A percentile compares a stretch with the other conserved stretches of the same genome.
Conservation (phyloP, 1,284 basidiomycete genomes). For the Anthracocystis panici-leucophaei region DNA sequence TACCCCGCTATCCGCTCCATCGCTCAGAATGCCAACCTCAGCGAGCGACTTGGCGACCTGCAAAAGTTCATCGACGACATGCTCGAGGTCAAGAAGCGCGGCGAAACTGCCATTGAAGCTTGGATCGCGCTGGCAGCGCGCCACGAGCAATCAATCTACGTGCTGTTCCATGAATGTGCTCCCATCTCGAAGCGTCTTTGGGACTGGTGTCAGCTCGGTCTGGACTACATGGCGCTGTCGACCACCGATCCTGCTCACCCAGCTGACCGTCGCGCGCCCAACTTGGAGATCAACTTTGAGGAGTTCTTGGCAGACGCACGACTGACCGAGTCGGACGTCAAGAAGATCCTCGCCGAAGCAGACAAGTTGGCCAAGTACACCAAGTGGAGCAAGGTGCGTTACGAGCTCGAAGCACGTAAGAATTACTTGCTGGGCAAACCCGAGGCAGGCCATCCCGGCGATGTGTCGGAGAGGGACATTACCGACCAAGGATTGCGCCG, state of each 20-base stretch:
- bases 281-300: slow-evolving; percentile 68
- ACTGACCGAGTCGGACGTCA: slow-evolving; percentile 59
- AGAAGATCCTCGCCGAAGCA: slow-evolving; percentile 58
- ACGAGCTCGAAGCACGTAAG: slow-evolving; percentile 65
- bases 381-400: slow-evolving; percentile 67
- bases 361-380: slow-evolving; percentile 56
- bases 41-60: slow-evolving; percentile 62
- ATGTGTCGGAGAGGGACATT: slow-evolving; percentile 50
- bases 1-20: slow-evolving; percentile 60
- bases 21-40: slow-evolving; percentile 54
- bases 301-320: slow-evolving; percentile 64
- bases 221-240: slow-evolving; percentile 66
- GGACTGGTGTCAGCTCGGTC: slow-evolving; percentile 61
- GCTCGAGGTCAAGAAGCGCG: slow-evolving; percentile 57
- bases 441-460: slow-evolving; percentile 47
- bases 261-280: slow-evolving; percentile 58
- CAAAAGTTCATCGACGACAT: slow-evolving; percentile 66
- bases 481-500: slow-evolving; percentile 45
- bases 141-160: slow-evolving; percentile 66
- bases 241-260: slow-evolving; percentile 66
- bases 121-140: slow-evolving; percentile 65
- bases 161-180: slow-evolving; percentile 64
- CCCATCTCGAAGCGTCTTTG: slow-evolving; percentile 61
- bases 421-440: slow-evolving; percentile 60
- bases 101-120: slow-evolving; percentile 52